Evolutionary conservation across 768 basidiomycete species (phyloP), one percentile per base, ranked within the genome.

Genomic region (Filobasidium wieringae): DNA sequence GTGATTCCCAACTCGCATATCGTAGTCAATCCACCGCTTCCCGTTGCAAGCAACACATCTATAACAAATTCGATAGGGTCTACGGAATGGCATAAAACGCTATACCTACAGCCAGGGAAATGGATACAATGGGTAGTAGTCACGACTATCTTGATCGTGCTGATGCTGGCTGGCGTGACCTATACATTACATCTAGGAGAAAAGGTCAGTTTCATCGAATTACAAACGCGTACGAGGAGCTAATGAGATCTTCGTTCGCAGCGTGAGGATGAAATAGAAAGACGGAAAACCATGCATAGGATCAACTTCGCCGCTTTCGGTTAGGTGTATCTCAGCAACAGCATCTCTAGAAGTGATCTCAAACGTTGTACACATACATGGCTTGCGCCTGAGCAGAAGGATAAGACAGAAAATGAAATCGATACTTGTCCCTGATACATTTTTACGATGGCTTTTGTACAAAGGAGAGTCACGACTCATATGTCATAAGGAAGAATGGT

Each of bases 91-190:
- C 86, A 82, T 67, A 81, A 84, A 51, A 86, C 93, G 74, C 75
- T 97, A 61, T 99, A 88, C 70, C 76, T 99, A 64, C 77, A 90
- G 30, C 95, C 95, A 2, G 95, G 95, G 17, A 86, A 88, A 67
- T 99, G 92, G 91, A 90, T 96, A 60, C 89, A 90, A 1, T 92
- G 86, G 88, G 95, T 99, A 14, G 92, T 86, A n/a, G 75, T 88
- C 37, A 88, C 87, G 0, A 84, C 93, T 0, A 76, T 93, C 7
- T 82, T 79, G 2, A 82, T 84, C 12, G 88, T 85, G 51, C 67
- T 81, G 9, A 66, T 88, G 41, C 74, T 99, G 41, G 89, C 85
- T 0, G 75, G 83, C 8, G 87, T 93, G 53, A 88, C 93, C 37
- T 79, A 92, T 33, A 81, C 88, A 43, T 71, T 99, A 68, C 90